Conservation (phyloP, 108 stramenopile genomes). For the Cyclostephanos invisitatus region DNA sequence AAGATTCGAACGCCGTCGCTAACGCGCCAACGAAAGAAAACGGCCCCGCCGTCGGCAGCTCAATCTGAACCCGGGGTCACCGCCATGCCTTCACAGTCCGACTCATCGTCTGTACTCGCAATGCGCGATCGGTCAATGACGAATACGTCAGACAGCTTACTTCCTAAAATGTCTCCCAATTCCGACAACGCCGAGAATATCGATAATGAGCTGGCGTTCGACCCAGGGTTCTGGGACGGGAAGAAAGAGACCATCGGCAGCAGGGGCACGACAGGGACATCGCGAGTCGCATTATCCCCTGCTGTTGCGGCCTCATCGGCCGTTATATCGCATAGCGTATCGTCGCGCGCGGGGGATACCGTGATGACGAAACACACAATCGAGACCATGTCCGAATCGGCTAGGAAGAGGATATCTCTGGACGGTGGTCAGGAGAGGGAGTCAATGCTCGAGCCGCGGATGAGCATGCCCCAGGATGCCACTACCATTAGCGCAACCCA, state of each 20-base stretch:
- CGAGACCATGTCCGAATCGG: constrained; percentile 40
- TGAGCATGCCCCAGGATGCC: constrained; percentile 10
- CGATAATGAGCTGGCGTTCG: constrained; percentile 42
- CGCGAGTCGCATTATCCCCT: constrained; percentile 4
- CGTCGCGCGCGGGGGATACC: constrained; percentile 17
- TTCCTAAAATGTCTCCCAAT: constrained; percentile 40
- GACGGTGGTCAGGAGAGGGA: constrained; percentile 25
- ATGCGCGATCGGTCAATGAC: constrained; percentile 20
- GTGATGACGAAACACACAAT: constrained; percentile 10
- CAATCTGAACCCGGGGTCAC: constrained; percentile 33
- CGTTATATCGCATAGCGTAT: background rate
- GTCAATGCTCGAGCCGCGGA: constrained; percentile 46
- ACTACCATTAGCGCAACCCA: background rate
- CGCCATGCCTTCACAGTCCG: background rate
- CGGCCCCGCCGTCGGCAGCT: constrained; percentile 15
- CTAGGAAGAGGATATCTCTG: constrained; percentile 44
- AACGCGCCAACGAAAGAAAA: constrained; percentile 21
- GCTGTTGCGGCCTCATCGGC: constrained; percentile 1
- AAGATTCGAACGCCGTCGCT: constrained; percentile 43
- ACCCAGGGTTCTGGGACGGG: constrained; percentile 16
- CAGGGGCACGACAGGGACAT: background rate
- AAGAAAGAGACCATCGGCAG: constrained; percentile 15
- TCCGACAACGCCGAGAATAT: constrained; percentile 36
- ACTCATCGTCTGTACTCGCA: constrained; percentile 14
- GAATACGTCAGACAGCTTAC: constrained; percentile 14